phyloP scores from a whole-genome alignment of 139 green algal species.

The Chlorella vulgaris region DNA sequence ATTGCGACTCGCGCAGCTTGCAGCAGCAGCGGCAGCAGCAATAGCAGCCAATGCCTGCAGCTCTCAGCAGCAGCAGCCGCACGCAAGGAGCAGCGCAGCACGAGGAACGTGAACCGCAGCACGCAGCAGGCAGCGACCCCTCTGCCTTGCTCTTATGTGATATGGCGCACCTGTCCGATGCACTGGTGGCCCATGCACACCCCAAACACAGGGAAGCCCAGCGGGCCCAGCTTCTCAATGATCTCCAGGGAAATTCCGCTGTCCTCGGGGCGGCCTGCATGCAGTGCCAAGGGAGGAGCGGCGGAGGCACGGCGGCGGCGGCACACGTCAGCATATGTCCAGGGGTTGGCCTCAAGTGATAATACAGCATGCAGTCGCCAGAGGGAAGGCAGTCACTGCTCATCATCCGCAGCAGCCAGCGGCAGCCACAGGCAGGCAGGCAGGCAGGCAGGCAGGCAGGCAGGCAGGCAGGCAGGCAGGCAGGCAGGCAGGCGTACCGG shows the following conservation, averaged over 20 bases:
- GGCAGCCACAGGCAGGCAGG: no score
- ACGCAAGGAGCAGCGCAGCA: background rate
- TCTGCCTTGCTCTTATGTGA: no score
- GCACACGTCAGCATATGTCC: background rate
- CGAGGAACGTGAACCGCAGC: background rate
- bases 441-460: no score
- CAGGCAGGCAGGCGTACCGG: conserved; percentile 59
- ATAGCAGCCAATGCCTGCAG: no score
- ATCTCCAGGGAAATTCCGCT: conserved; percentile 93
- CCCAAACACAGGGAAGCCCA: conserved; percentile 90
- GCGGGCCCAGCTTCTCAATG: conserved; percentile 77
- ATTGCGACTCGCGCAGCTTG: no score
- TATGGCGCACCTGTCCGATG: conserved; percentile 86
- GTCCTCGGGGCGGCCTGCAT: conserved; percentile 84
- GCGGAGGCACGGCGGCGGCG: background rate
- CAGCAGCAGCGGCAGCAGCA: no score
- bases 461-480: no score
- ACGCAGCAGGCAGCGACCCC: background rate
- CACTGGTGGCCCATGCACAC: conserved; percentile 99
- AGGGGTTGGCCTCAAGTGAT: background rate
- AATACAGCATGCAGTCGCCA: no score
- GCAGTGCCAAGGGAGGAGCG: background rate
- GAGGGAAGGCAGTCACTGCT: no score
- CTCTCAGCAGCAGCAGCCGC: no score
- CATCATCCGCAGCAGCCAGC: no score